These are phyloP conservation scores for Garcileccinum viscosum DNA, from an alignment of 1,284 basidiomycete genomes.

Conservation along the genomic window DNA sequence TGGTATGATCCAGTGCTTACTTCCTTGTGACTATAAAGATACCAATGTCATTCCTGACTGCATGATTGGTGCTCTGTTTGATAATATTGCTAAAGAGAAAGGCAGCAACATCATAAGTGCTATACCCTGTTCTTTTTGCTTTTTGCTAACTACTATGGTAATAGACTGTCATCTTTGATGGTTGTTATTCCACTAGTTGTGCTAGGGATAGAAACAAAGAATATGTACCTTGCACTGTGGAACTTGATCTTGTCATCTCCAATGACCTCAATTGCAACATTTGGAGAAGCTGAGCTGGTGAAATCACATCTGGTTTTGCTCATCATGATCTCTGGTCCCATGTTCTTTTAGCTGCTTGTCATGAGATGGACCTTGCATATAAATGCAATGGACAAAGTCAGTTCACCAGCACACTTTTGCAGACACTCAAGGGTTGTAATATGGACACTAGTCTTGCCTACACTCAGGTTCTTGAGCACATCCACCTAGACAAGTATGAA, in stretches of 20 bases:
- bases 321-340: conserved; percentile 47
- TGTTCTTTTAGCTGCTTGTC: conserved; percentile 59
- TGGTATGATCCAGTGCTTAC: conserved; percentile 57
- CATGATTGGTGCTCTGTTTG: conserved; percentile 59
- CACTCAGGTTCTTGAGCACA: conserved; percentile 6
- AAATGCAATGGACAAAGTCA: conserved; percentile 15
- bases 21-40: conserved; percentile 61
- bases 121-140: not conserved
- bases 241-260: conserved; percentile 51
- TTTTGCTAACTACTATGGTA: not conserved
- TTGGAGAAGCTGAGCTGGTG: conserved; percentile 46
- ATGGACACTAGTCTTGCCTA: conserved; percentile 18
- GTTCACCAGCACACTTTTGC: conserved; percentile 25
- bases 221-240: conserved; percentile 46
- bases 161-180: conserved; percentile 61
- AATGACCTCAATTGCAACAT: conserved; percentile 55
- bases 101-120: conserved; percentile 58
- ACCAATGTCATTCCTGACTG: conserved; percentile 56
- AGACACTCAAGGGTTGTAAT: conserved; percentile 6
- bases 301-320: conserved; percentile 49
- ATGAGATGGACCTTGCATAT: conserved; percentile 43
- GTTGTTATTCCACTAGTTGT: conserved; percentile 55
- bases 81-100: conserved; percentile 54
- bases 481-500: conserved; percentile 17
- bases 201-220: conserved; percentile 45